phyloP scores from a whole-genome alignment of 495 filamentous ascomycete genomes.

The Achaetomiella virescens region DNA sequence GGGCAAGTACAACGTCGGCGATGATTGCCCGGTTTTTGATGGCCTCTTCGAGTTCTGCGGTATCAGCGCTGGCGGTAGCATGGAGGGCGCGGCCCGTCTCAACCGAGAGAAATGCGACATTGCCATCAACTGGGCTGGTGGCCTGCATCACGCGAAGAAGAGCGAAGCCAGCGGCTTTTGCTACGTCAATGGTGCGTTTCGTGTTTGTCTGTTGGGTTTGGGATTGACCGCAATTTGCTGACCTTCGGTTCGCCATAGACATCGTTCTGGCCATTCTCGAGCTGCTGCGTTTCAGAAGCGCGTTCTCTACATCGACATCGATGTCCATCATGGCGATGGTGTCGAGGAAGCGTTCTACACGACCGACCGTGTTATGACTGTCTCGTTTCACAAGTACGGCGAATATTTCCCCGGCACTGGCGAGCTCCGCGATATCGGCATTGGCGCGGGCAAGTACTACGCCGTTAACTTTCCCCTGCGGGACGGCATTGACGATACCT shows the following conservation, averaged over 20 bases:
- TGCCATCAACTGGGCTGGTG: constrained; percentile 98
- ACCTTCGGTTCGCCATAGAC: constrained; percentile 46
- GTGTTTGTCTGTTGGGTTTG: neutral
- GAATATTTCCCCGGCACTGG: constrained; percentile 98
- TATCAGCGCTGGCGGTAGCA: constrained; percentile 93
- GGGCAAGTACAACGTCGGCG: constrained; percentile 93
- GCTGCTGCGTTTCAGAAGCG: constrained; percentile 76
- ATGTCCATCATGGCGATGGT: constrained; percentile 96
- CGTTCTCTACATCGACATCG: constrained; percentile 96
- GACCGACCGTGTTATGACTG: constrained; percentile 90
- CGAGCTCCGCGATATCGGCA: constrained; percentile 90
- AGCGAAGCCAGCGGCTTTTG: constrained; percentile 92
- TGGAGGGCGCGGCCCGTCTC: constrained; percentile 90
- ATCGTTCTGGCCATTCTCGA: constrained; percentile 94
- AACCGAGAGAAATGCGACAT: constrained; percentile 95
- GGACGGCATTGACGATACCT: constrained; percentile 87
- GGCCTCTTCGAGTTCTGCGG: constrained; percentile 97
- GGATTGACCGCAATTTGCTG: neutral
- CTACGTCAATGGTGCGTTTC: constrained; percentile 80
- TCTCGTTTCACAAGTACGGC: constrained; percentile 97
- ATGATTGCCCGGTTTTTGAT: constrained; percentile 97
- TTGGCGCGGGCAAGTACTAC: constrained; percentile 88
- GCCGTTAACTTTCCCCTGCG: constrained; percentile 94
- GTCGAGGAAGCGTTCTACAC: constrained; percentile 97
- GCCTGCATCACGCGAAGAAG: constrained; percentile 96